Evolutionary conservation across 169 alveolate genomes (phyloP).

Genomic region (Amoebophrya sp.): DNA sequence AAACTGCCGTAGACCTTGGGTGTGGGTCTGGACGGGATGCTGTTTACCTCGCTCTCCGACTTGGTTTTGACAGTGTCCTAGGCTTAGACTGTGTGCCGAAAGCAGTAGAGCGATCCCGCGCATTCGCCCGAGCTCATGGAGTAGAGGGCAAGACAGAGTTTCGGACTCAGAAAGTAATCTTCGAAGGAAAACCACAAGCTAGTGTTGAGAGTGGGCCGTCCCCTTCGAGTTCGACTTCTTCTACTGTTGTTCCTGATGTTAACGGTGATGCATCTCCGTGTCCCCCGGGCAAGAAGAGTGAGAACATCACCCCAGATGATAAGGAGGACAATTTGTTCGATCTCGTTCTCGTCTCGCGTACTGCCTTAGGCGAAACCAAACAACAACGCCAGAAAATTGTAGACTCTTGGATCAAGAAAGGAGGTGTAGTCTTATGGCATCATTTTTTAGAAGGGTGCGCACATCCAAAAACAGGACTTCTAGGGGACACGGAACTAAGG

Average conservation of each 20-base stretch:
- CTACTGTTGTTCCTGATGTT: too few species aligned
- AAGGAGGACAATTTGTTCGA: background rate
- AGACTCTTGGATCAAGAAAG: background rate
- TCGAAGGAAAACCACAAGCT: too few species aligned
- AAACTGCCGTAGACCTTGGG: too few species aligned
- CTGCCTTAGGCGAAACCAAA: background rate
- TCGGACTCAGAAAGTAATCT: background rate
- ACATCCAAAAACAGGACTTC: background rate
- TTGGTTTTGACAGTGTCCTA: too few species aligned
- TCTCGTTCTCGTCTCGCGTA: background rate
- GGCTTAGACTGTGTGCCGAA: background rate
- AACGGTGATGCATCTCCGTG: too few species aligned
- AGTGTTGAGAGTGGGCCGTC: too few species aligned
- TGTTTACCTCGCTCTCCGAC: too few species aligned
- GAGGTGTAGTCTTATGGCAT: background rate
- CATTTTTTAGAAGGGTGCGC: background rate
- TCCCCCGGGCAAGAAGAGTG: background rate
- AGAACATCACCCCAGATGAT: background rate
- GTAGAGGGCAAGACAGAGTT: background rate
- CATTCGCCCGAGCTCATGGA: background rate
- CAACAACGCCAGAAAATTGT: background rate
- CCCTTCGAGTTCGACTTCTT: too few species aligned
- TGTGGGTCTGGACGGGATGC: too few species aligned
- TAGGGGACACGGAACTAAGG: background rate
- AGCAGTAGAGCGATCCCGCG: background rate